Conservation (phyloP, 768 basidiomycete species). For the Xerocomellus chrysenteron region DNA sequence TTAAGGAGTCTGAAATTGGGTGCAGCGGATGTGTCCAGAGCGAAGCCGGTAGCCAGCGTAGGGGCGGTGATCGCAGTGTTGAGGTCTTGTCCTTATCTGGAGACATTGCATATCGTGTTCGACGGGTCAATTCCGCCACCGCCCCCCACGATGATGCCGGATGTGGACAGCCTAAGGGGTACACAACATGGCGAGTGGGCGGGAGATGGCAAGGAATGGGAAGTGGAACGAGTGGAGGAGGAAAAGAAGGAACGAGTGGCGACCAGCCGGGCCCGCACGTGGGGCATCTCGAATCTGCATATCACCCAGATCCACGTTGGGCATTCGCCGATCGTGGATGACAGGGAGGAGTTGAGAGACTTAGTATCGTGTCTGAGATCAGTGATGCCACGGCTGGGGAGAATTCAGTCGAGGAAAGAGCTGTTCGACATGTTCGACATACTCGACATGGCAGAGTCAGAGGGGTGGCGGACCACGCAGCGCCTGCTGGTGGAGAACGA, state of each 20-base stretch:
- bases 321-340: conserved; percentile 8
- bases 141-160: neutral
- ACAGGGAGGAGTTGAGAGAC: neutral
- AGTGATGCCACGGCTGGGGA: conserved; percentile 10
- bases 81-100: conserved; percentile 8
- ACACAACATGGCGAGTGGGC: neutral
- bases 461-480: neutral
- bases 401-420: neutral
- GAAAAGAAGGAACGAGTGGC: neutral
- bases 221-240: neutral
- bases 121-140: conserved; percentile 14
- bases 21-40: neutral
- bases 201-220: neutral
- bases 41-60: conserved; percentile 10
- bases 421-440: neutral
- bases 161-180: neutral
- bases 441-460: neutral
- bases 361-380: conserved; percentile 10
- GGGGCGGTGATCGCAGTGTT: conserved; percentile 14
- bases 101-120: conserved; percentile 14
- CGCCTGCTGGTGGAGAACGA: neutral
- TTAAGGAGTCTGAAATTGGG: conserved; percentile 14
- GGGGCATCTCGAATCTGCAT: conserved; percentile 3
- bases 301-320: conserved; percentile 13
- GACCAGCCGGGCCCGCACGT: neutral